These are phyloP conservation scores for Collybia mongolica DNA, from an alignment of 768 basidiomycete species.

Conservation along the genomic window DNA sequence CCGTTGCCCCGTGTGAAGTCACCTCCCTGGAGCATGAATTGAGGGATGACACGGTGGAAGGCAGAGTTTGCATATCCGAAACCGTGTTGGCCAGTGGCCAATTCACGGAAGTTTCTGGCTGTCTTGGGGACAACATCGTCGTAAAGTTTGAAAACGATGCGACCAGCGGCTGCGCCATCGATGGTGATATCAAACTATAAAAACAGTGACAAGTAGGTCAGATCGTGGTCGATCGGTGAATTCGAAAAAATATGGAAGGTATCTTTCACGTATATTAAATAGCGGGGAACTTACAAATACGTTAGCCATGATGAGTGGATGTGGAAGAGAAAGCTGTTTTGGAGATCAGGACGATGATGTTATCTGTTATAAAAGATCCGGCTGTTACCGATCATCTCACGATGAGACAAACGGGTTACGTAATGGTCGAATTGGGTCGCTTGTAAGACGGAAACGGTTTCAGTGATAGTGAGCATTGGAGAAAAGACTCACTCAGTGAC, in stretches of 20 bases:
- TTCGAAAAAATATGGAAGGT: neutral
- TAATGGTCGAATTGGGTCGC: too few species aligned
- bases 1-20: constrained; percentile 75
- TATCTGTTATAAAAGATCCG: constrained; percentile 8
- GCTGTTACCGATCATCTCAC: constrained; percentile 2
- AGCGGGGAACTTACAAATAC: constrained; percentile 13
- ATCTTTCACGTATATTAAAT: neutral
- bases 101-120: constrained; percentile 83
- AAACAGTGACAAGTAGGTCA: constrained; percentile 7
- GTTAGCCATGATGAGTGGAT: constrained; percentile 13
- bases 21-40: constrained; percentile 89
- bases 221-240: neutral
- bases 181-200: constrained; percentile 68
- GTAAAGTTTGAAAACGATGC: constrained; percentile 83
- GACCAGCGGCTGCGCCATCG: constrained; percentile 37
- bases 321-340: constrained; percentile 2
- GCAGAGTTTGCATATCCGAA: constrained; percentile 65
- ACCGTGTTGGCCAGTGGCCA: constrained; percentile 74
- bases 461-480: too few species aligned
- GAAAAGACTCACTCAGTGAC: too few species aligned
- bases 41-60: constrained; percentile 85
- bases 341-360: constrained; percentile 4
- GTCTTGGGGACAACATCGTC: constrained; percentile 78
- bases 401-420: neutral
- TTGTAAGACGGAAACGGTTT: too few species aligned